Conservation (phyloP, 441 rosid species). For the Manihot esculenta region DNA sequence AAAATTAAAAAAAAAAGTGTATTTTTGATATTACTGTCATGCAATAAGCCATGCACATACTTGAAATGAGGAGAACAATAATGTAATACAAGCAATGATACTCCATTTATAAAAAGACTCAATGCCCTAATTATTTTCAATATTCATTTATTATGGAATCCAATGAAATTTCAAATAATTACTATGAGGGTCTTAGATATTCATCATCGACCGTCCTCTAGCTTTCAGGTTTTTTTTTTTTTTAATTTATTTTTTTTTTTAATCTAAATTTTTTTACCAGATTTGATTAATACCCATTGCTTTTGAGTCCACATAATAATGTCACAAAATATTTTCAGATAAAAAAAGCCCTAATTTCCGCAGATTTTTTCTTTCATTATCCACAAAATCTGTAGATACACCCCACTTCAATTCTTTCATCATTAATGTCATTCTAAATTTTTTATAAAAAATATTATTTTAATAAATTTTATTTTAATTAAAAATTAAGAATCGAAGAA, state of each 20-base stretch:
- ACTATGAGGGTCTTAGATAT: background rate
- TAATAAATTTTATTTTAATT: too few relatives aligned
- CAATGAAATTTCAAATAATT: conserved; percentile 31
- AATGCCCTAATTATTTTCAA: conserved; percentile 19
- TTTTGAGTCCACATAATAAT: too few relatives aligned
- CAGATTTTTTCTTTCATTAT: background rate
- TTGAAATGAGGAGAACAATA: conserved; percentile 8
- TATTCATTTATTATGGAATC: conserved; percentile 25
- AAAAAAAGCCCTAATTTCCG: conserved; percentile 15
- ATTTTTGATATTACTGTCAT: too few relatives aligned
- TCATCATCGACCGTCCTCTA: conserved; percentile 14
- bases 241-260: too few relatives aligned
- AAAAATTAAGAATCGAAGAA: too few relatives aligned
- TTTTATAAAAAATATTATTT: too few relatives aligned
- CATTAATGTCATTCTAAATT: background rate
- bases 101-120: conserved; percentile 9
- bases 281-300: too few relatives aligned
- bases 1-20: too few relatives aligned
- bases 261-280: too few relatives aligned
- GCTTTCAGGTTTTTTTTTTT: background rate
- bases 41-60: too few relatives aligned
- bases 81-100: conserved; percentile 16
- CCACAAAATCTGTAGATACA: background rate
- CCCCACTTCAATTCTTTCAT: background rate
- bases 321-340: background rate